A percentile compares a stretch with the other conserved stretches of the same genome.
phyloP scores from a whole-genome alignment of 2,329 filamentous ascomycete species.

The Cladosporium sphaerospermum region DNA sequence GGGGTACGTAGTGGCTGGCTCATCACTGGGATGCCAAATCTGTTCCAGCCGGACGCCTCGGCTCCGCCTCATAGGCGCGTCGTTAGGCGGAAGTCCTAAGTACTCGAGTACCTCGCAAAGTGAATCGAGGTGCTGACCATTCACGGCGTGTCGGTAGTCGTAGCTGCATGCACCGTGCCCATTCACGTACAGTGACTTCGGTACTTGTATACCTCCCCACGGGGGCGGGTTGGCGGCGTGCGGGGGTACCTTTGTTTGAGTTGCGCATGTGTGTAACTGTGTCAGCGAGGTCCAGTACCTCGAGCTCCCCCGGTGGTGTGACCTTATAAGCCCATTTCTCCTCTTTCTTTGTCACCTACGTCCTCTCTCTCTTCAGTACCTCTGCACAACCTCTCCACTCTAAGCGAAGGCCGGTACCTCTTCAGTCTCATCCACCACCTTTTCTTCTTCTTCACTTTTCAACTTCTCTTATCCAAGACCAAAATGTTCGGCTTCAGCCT shows the following conservation, averaged over 20 bases:
- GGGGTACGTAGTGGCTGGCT: neutral
- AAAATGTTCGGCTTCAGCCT: slow-evolving; percentile 16
- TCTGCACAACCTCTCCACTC: slow-evolving; percentile 4
- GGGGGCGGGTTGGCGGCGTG: neutral
- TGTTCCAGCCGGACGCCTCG: slow-evolving; percentile 5
- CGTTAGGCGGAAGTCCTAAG: neutral
- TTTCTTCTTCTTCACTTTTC: neutral
- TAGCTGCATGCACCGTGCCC: neutral
- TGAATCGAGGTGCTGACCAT: slow-evolving; percentile 3
- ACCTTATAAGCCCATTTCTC: slow-evolving; percentile 6
- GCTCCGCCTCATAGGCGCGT: slow-evolving; percentile 1
- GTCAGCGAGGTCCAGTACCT: slow-evolving; percentile 1
- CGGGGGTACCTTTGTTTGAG: neutral
- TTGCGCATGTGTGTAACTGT: neutral
- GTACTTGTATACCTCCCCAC: neutral
- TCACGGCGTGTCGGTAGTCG: neutral
- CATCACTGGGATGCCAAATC: neutral
- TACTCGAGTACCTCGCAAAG: slow-evolving; percentile 7
- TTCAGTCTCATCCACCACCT: neutral
- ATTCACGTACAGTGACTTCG: neutral
- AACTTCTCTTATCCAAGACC: neutral
- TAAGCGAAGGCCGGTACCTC: slow-evolving; percentile 10
- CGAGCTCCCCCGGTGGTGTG: slow-evolving; percentile 4
- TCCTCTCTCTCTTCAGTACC: neutral
- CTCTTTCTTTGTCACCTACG: slow-evolving; percentile 3